phyloP scores from a whole-genome alignment of 306 rosid species.

The Lithocarpus polystachyus region DNA sequence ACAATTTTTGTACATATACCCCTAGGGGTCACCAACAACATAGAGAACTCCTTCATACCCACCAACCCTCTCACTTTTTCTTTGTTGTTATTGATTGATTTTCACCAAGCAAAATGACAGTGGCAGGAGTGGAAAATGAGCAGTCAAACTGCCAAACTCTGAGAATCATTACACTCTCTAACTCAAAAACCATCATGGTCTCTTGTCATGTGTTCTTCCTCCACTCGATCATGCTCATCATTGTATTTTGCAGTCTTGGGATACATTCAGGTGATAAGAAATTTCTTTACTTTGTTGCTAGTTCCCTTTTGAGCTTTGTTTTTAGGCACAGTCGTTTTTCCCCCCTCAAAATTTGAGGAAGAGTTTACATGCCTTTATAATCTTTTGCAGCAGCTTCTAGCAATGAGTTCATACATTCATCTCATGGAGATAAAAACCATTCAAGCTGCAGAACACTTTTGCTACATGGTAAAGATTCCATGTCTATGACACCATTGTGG shows the following conservation, averaged over 20 bases:
- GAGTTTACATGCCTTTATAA: background rate
- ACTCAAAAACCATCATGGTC: conserved; percentile 29
- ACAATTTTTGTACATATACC: background rate
- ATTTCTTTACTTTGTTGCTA: conserved; percentile 1
- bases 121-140: background rate
- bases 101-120: conserved; percentile 8
- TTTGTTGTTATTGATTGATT: background rate
- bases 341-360: background rate
- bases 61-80: background rate
- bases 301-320: background rate
- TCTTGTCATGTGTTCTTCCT: conserved; percentile 36
- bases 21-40: background rate
- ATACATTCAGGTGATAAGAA: conserved; percentile 38
- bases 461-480: conserved; percentile 34
- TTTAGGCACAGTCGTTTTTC: background rate
- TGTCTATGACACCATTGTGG: too few species aligned
- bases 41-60: background rate
- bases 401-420: conserved; percentile 8
- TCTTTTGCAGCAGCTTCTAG: conserved; percentile 25
- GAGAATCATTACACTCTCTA: background rate
- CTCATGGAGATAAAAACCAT: conserved; percentile 27
- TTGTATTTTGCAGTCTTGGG: conserved; percentile 28
- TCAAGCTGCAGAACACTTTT: conserved; percentile 31
- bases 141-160: background rate
- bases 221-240: conserved; percentile 25